phyloP scores from a whole-genome alignment of 805 yeast species.

The Starmerella sp. region DNA sequence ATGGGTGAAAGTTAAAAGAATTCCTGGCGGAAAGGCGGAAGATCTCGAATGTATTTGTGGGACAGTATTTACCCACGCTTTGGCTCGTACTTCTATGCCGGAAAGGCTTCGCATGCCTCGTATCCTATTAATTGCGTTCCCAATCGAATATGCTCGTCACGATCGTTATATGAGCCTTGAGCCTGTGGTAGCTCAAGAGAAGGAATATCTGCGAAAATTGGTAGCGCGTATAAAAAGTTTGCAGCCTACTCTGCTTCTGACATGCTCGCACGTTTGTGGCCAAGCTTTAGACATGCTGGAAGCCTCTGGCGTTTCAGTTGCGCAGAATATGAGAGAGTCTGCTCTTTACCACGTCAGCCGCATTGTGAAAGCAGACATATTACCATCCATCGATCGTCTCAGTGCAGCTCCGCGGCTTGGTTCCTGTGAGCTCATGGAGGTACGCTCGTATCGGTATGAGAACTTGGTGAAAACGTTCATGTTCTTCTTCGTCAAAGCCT shows the following conservation, averaged over 20 bases:
- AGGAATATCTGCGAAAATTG: constrained; percentile 68
- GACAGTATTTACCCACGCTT: constrained; percentile 66
- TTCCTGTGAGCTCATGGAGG: constrained; percentile 58
- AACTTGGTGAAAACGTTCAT: constrained; percentile 52
- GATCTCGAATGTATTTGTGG: constrained; percentile 64
- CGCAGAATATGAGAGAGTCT: constrained; percentile 67
- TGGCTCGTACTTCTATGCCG: constrained; percentile 75
- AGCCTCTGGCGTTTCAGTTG: constrained; percentile 69
- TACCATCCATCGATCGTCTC: constrained; percentile 73
- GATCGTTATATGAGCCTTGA: constrained; percentile 73
- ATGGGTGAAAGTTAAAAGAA: constrained; percentile 74
- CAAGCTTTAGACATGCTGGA: constrained; percentile 61
- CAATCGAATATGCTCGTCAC: constrained; percentile 69
- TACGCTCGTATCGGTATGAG: constrained; percentile 50
- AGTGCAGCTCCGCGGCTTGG: constrained; percentile 67
- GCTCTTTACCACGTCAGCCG: constrained; percentile 69
- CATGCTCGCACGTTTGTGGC: constrained; percentile 73
- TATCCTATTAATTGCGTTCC: constrained; percentile 75
- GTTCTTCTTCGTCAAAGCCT: constrained; percentile 67
- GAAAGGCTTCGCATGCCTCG: constrained; percentile 51
- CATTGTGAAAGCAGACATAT: constrained; percentile 73
- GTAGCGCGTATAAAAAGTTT: constrained; percentile 68
- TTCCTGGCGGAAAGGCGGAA: constrained; percentile 59
- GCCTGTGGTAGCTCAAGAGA: constrained; percentile 76
- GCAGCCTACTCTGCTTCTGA: constrained; percentile 66